Evolutionary conservation across 2,329 filamentous ascomycete genomes (phyloP), one percentile per base, ranked within the genome.

Genomic region (Exserohilum rostratum): DNA sequence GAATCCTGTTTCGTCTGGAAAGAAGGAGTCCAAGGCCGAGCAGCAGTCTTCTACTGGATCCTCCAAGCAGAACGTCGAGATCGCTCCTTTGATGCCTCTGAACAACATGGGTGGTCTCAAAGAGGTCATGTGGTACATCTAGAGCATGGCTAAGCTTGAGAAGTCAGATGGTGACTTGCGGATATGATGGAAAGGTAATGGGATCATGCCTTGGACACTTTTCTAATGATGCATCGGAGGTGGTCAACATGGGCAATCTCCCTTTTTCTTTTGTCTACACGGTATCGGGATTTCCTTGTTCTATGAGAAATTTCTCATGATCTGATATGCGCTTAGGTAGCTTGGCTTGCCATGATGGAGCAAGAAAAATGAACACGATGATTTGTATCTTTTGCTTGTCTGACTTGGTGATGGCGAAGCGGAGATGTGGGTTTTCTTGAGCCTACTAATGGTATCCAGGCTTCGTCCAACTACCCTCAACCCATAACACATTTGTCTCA

Each of bases 101-200:
- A 71, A 68, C 35, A 76, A 77, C 59, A 56, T 66, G 50, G 69
- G 70, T 43, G 67, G 65, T 34, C 78, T 81, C 62, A 69, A 68
- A 61, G 71, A 74, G 35, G 64, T 70, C 10, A 82, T 82, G 80
- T 82, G 80, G 80, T 82, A 77, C 74, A 77, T 82, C 71, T 82
- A 71, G 64, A 45, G 17, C n/a, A 13, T 7, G 27, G 12, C 15
- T 22, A 12, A 35, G 35, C 17, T 34, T 33, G 11, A 18, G 1
- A 20, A 13, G 31, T 17, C n/a, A 6, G 10, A 13, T 20, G n/a
- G 42, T 29, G 42, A 15, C 18, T 33, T 25, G 6, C 31, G 29
- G 22, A 9, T n/a, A 35, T 22, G 46, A 35, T 34, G 20, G 33
- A 17, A 44, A 15, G 3, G 27, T 18, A 13, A 53, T 34, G 30